Percentiles rank a stretch among this genome's conserved stretches.
Conservation (phyloP, 177 flowering plant species). For the Tripterygium wilfordii region DNA sequence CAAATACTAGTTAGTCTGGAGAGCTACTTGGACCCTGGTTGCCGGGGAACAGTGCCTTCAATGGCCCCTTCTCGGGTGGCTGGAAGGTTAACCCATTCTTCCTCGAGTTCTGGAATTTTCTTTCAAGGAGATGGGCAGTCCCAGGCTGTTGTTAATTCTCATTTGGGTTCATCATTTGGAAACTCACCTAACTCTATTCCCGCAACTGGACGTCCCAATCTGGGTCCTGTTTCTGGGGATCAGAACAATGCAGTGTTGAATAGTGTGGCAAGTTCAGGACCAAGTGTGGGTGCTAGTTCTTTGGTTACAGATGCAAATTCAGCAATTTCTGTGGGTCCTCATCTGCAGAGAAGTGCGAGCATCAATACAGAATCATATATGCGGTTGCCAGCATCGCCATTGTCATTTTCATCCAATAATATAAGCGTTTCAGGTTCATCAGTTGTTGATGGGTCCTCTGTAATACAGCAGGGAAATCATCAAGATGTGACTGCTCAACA, state of each 20-base stretch:
- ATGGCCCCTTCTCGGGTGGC: slow-evolving; percentile 78
- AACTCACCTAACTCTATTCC: slow-evolving; percentile 60
- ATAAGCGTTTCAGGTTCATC: slow-evolving; percentile 82
- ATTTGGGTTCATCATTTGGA: slow-evolving; percentile 67
- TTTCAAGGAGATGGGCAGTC: slow-evolving; percentile 74
- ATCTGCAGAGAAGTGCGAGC: slow-evolving; percentile 91
- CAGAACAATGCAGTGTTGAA: slow-evolving; percentile 53
- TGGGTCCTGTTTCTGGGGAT: slow-evolving; percentile 65
- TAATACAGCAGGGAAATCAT: slow-evolving; percentile 60
- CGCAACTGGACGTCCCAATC: slow-evolving; percentile 45
- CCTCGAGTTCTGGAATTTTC: slow-evolving; percentile 83
- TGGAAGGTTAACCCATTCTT: slow-evolving; percentile 68
- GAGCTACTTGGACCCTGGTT: slow-evolving; percentile 58
- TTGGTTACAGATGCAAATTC: slow-evolving; percentile 95
- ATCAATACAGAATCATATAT: slow-evolving; percentile 69
- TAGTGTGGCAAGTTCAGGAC: slow-evolving; percentile 78
- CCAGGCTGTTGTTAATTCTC: slow-evolving; percentile 48
- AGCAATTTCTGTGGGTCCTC: slow-evolving; percentile 83
- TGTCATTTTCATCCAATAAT: slow-evolving; percentile 90
- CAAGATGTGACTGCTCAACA: slow-evolving; percentile 63
- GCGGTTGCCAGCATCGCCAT: slow-evolving; percentile 83
- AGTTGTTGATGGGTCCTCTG: slow-evolving; percentile 69
- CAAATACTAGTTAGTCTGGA: slow-evolving; percentile 25
- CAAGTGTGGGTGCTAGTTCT: slow-evolving; percentile 93
- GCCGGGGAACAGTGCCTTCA: slow-evolving; percentile 50